Evolutionary conservation across 1,139 yeast genomes (phyloP).

Genomic region (Candida gigantensis): DNA sequence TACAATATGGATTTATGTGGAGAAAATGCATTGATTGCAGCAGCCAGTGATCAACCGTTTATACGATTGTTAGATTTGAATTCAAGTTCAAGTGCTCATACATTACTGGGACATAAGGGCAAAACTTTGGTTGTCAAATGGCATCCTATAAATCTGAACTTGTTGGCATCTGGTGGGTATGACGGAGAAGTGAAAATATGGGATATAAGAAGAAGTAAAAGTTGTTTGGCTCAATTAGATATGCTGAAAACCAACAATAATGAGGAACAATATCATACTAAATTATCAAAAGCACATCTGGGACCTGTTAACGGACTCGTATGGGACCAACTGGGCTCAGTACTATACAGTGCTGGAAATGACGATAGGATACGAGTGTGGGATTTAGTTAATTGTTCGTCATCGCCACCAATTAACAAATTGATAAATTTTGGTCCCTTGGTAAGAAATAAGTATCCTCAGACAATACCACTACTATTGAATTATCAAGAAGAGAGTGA

Average conservation of each 20-base stretch:
- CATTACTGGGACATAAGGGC: slow-evolving; percentile 64
- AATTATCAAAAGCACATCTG: slow-evolving; percentile 60
- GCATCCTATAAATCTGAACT: slow-evolving; percentile 66
- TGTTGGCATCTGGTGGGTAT: slow-evolving; percentile 74
- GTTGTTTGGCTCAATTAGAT: slow-evolving; percentile 65
- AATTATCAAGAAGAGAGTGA: slow-evolving; percentile 50
- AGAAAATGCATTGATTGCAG: slow-evolving; percentile 60
- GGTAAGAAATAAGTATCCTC: slow-evolving; percentile 63
- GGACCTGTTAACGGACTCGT: slow-evolving; percentile 73
- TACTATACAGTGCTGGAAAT: slow-evolving; percentile 64
- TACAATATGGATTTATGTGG: slow-evolving; percentile 53
- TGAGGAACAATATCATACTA: slow-evolving; percentile 26
- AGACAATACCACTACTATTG: slow-evolving; percentile 46
- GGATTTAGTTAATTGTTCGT: slow-evolving; percentile 53
- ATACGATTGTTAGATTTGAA: slow-evolving; percentile 72
- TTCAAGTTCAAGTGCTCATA: slow-evolving; percentile 70
- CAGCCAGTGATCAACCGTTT: slow-evolving; percentile 70
- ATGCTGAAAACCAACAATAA: slow-evolving; percentile 40
- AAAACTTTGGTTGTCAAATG: slow-evolving; percentile 68
- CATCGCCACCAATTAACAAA: slow-evolving; percentile 56
- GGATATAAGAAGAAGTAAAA: slow-evolving; percentile 73
- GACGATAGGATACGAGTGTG: slow-evolving; percentile 79
- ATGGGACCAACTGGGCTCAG: slow-evolving; percentile 67
- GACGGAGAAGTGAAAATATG: slow-evolving; percentile 71
- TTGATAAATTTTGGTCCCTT: slow-evolving; percentile 78